Conservation (phyloP, 2,329 filamentous ascomycete genomes). For the Aspergillus phoenicis region DNA sequence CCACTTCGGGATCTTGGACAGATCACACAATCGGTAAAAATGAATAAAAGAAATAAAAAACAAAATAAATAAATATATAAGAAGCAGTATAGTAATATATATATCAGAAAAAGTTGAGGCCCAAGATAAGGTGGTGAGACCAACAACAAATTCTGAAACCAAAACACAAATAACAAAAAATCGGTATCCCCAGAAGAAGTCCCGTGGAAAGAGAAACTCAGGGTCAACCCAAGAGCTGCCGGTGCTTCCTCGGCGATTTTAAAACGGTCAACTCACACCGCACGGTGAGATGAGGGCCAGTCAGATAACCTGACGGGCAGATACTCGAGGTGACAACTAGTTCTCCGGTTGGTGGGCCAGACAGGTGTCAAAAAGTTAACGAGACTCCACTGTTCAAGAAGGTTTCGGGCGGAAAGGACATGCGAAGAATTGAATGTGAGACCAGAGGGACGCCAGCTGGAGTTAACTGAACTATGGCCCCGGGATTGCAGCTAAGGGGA, state of each 20-base stretch:
- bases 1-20: too few relatives aligned
- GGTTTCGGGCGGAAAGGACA: conserved; percentile 18
- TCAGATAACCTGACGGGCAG: conserved; percentile 16
- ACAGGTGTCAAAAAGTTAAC: conserved; percentile 26
- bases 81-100: too few relatives aligned
- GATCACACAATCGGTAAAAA: too few relatives aligned
- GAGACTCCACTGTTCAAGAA: conserved; percentile 26
- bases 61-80: too few relatives aligned
- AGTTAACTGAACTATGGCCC: background rate
- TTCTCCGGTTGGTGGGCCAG: conserved; percentile 26
- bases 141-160: background rate
- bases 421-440: conserved; percentile 1
- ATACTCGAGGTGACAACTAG: conserved; percentile 17
- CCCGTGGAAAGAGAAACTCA: conserved; percentile 5
- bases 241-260: conserved; percentile 14
- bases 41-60: background rate
- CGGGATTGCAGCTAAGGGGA: background rate
- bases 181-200: background rate
- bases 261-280: conserved; percentile 19
- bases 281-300: conserved; percentile 20
- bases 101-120: too few relatives aligned
- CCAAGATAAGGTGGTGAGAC: background rate
- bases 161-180: conserved; percentile 1
- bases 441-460: background rate
- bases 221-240: conserved; percentile 10